A percentile compares a stretch with the other conserved stretches of the same genome.
Evolutionary conservation across 2,329 filamentous ascomycete genomes (phyloP).

Genomic region (Claviceps maximensis): DNA sequence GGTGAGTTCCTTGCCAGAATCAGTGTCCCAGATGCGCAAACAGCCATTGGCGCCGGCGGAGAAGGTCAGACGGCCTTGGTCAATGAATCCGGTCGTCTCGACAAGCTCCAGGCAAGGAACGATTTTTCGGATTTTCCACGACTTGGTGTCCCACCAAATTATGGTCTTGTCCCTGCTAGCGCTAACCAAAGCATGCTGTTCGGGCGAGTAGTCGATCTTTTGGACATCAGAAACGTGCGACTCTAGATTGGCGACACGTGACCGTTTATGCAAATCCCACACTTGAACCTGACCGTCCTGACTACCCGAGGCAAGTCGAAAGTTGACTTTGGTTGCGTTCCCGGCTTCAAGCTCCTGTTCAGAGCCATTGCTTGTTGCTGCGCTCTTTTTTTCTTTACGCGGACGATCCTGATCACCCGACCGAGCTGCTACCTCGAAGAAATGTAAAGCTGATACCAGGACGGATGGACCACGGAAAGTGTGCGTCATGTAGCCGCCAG

Average conservation of each 20-base stretch:
- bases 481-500: slow-evolving; percentile 81
- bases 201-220: slow-evolving; percentile 64
- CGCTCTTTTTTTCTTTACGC: slow-evolving; percentile 23
- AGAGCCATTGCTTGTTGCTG: slow-evolving; percentile 19
- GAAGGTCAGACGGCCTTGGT: slow-evolving; percentile 58
- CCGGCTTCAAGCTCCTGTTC: slow-evolving; percentile 28
- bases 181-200: slow-evolving; percentile 65
- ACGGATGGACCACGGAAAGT: slow-evolving; percentile 90
- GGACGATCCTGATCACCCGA: slow-evolving; percentile 15
- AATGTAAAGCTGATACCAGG: slow-evolving; percentile 77
- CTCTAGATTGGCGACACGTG: slow-evolving; percentile 63
- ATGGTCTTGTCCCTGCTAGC: slow-evolving; percentile 87
- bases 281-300: slow-evolving; percentile 88
- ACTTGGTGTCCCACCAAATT: slow-evolving; percentile 77
- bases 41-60: slow-evolving; percentile 76
- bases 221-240: slow-evolving; percentile 95
- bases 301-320: slow-evolving; percentile 76
- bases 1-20: slow-evolving; percentile 67
- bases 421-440: slow-evolving; percentile 61
- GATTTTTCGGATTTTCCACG: slow-evolving; percentile 71
- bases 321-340: slow-evolving; percentile 36
- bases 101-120: slow-evolving; percentile 76
- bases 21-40: slow-evolving; percentile 71
- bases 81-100: slow-evolving; percentile 70
- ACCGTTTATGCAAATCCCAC: slow-evolving; percentile 82